Evolutionary conservation across 176 grass and related monocot genomes (phyloP).

Genomic region (Coix lacrymajobi): DNA sequence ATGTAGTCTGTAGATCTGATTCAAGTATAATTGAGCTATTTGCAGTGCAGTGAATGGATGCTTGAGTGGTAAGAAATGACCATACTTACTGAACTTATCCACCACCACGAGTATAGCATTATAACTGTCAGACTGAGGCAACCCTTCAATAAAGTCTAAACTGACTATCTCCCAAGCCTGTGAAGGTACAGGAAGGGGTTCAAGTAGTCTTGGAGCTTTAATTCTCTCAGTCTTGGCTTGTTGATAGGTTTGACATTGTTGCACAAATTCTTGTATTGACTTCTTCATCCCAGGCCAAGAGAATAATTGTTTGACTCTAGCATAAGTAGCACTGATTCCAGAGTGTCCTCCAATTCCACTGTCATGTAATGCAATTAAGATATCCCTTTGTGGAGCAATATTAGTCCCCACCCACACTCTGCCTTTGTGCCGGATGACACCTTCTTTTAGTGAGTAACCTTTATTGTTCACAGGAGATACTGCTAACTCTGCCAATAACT

Average conservation of each 20-base stretch:
- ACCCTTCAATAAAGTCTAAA: neutral
- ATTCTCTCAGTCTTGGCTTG: neutral
- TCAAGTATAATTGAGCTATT: rapidly evolving
- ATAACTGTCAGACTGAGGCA: rapidly evolving
- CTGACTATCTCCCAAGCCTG: neutral
- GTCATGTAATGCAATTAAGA: no score
- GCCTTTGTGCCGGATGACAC: no score
- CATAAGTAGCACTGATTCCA: no score
- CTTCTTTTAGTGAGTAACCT: no score
- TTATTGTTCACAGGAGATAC: rapidly evolving
- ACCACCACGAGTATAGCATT: neutral
- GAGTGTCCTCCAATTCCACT: no score
- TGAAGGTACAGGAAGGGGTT: rapidly evolving
- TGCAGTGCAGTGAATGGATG: neutral
- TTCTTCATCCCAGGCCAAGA: no score
- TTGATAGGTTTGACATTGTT: neutral
- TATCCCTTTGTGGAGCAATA: rapidly evolving
- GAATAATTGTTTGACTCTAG: no score
- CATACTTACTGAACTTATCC: neutral
- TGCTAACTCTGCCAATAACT: no score
- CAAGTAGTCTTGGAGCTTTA: rapidly evolving
- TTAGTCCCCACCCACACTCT: no score
- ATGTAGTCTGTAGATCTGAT: rapidly evolving
- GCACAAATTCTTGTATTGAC: rapidly evolving
- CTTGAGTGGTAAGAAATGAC: neutral